A percentile compares a stretch with the other conserved stretches of the same genome.
phyloP scores from a whole-genome alignment of 208 protist species.

The Sergeia podlipaevii region DNA sequence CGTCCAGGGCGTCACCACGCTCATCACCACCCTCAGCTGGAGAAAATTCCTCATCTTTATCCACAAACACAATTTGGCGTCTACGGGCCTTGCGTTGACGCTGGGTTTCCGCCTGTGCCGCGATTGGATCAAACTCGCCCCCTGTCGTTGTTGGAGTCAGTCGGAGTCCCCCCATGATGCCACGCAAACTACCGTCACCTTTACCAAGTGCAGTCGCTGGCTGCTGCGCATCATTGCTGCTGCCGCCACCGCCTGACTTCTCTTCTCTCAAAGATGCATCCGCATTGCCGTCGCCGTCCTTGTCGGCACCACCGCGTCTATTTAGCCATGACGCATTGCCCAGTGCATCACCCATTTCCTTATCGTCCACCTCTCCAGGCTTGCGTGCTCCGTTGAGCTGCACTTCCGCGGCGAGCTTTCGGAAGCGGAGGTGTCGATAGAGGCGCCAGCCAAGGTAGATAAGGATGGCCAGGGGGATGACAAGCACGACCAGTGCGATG shows the following conservation, averaged over 20 bases:
- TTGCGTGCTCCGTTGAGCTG: constrained; percentile 39
- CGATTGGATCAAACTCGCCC: constrained; percentile 66
- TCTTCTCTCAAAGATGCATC: not conserved
- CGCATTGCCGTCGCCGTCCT: not conserved
- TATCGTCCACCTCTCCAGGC: constrained; percentile 45
- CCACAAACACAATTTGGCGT: constrained; percentile 7
- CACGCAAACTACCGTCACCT: too few relatives aligned
- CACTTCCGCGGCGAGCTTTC: constrained; percentile 15
- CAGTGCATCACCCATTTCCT: constrained; percentile 36
- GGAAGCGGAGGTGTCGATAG: constrained; percentile 32
- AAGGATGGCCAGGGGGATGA: constrained; percentile 26
- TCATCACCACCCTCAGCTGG: constrained; percentile 9
- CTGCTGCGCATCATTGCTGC: not conserved
- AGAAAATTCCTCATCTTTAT: constrained; percentile 2
- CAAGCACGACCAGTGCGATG: constrained; percentile 36
- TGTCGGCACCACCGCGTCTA: not conserved
- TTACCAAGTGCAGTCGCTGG: not conserved
- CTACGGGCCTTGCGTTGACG: constrained; percentile 33
- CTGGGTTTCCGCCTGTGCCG: constrained; percentile 41
- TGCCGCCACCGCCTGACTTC: not conserved
- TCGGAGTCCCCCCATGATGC: too few relatives aligned
- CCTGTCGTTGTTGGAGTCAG: too few relatives aligned
- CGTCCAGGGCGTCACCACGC: not conserved
- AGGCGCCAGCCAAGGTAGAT: constrained; percentile 22
- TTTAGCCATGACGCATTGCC: constrained; percentile 41